A percentile compares a stretch with the other conserved stretches of the same genome.
These are phyloP conservation scores for Lasiodiplodia theobromae DNA, from an alignment of 2,329 filamentous ascomycete genomes.

Conservation along the genomic window DNA sequence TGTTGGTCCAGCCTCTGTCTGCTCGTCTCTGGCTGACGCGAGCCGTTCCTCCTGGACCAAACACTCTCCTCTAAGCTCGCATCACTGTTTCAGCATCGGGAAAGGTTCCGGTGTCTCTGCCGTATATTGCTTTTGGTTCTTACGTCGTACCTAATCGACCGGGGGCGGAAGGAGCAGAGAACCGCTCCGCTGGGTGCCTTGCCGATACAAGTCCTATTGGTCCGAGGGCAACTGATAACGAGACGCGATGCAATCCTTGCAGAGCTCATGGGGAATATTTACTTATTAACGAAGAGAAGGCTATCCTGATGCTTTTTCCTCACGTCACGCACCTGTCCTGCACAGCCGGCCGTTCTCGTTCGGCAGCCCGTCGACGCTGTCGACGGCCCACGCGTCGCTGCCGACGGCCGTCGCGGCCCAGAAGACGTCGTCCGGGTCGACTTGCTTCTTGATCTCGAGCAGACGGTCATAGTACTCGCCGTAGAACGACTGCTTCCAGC, in stretches of 20 bases:
- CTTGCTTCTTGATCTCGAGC: conserved; percentile 36
- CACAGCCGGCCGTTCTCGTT: conserved; percentile 33
- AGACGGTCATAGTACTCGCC: conserved; percentile 36
- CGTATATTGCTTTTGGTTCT: background rate
- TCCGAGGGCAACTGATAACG: background rate
- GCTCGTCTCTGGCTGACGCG: background rate
- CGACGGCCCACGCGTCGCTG: conserved; percentile 38
- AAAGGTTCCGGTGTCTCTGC: background rate
- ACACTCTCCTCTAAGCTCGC: background rate
- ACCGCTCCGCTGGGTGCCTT: conserved; percentile 1
- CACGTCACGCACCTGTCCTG: conserved; percentile 16
- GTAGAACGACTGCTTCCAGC: conserved; percentile 40
- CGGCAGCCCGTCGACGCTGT: conserved; percentile 33
- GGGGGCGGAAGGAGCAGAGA: conserved; percentile 2
- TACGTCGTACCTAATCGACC: background rate
- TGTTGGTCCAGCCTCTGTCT: background rate
- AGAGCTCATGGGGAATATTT: background rate
- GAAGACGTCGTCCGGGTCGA: conserved; percentile 38
- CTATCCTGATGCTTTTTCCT: background rate
- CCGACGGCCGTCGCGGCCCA: conserved; percentile 37
- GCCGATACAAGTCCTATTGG: background rate
- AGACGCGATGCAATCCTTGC: background rate
- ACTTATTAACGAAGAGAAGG: background rate
- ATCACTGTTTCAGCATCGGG: background rate
- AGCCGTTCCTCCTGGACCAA: background rate